Conservation (phyloP, 2,329 filamentous ascomycete species). For the Neoarthrinium moseri region DNA sequence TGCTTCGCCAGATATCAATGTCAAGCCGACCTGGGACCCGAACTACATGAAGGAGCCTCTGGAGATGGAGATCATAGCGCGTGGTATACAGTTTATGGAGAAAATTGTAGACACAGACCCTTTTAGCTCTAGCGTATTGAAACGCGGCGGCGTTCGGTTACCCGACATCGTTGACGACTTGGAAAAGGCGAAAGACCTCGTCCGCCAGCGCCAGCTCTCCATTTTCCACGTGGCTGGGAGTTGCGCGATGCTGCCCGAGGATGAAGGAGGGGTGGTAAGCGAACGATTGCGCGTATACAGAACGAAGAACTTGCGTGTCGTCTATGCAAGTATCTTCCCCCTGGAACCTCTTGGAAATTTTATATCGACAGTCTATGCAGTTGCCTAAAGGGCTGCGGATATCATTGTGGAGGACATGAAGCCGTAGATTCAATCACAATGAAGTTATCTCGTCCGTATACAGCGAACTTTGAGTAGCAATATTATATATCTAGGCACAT, state of each 20-base stretch:
- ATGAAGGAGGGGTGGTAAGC: slow-evolving; percentile 17
- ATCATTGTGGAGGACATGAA: slow-evolving; percentile 6
- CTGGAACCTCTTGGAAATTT: slow-evolving; percentile 16
- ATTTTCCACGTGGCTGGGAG: slow-evolving; percentile 49
- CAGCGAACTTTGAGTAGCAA: too few relatives aligned
- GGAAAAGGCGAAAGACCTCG: slow-evolving; percentile 34
- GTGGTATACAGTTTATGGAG: slow-evolving; percentile 41
- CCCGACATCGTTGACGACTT: slow-evolving; percentile 30
- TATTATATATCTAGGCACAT: too few relatives aligned
- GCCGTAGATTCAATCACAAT: too few relatives aligned
- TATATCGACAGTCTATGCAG: slow-evolving; percentile 4
- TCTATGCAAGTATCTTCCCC: slow-evolving; percentile 19
- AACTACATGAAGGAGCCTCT: slow-evolving; percentile 55
- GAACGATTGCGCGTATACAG: slow-evolving; percentile 14
- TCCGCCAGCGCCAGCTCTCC: slow-evolving; percentile 32
- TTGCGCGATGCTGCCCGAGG: slow-evolving; percentile 26
- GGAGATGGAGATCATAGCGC: slow-evolving; percentile 51
- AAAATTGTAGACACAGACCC: slow-evolving; percentile 34
- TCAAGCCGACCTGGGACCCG: slow-evolving; percentile 51
- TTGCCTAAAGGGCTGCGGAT: slow-evolving; percentile 2
- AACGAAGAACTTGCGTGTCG: slow-evolving; percentile 14
- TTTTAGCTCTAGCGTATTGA: slow-evolving; percentile 39
- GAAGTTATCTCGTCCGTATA: too few relatives aligned
- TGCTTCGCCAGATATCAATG: slow-evolving; percentile 36
- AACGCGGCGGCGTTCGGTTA: slow-evolving; percentile 31